These are phyloP conservation scores for Eimeria necatrix DNA, from an alignment of 169 alveolate species.

Conservation along the genomic window DNA sequence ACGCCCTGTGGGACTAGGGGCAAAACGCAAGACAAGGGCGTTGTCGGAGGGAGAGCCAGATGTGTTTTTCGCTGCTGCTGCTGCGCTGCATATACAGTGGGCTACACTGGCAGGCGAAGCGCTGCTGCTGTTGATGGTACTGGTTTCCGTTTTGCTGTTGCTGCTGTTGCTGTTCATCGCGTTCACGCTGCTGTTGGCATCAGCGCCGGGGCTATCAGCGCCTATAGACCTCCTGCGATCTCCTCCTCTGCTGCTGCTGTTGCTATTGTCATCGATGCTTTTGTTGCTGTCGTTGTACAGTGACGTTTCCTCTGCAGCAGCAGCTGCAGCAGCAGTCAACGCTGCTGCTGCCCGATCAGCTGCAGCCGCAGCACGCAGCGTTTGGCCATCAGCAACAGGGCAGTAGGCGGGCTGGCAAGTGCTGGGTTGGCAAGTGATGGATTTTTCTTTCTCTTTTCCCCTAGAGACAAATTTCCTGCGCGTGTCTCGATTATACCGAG, in stretches of 20 bases:
- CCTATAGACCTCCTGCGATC: too few species aligned
- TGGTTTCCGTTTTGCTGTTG: background rate
- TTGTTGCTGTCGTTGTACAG: background rate
- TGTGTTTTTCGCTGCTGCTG: conserved; percentile 21
- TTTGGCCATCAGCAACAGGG: background rate
- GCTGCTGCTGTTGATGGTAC: background rate
- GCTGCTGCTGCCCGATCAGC: background rate
- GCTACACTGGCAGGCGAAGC: background rate
- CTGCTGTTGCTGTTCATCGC: background rate
- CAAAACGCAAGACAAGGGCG: conserved; percentile 81
- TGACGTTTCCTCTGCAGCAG: background rate
- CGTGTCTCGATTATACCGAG: too few species aligned
- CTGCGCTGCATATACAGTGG: background rate
- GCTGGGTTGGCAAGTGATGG: too few species aligned
- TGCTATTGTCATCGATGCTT: background rate
- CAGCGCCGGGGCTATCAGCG: too few species aligned
- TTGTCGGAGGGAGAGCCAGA: background rate
- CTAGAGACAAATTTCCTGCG: too few species aligned
- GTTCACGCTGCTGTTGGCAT: background rate
- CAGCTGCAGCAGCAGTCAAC: background rate
- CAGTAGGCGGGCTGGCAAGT: too few species aligned
- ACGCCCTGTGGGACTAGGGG: conserved; percentile 90
- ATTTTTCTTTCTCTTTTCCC: too few species aligned
- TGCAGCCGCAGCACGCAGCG: background rate
- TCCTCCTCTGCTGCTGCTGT: background rate